phyloP scores from a whole-genome alignment of 768 basidiomycete genomes.

The Phylloporus sp. region DNA sequence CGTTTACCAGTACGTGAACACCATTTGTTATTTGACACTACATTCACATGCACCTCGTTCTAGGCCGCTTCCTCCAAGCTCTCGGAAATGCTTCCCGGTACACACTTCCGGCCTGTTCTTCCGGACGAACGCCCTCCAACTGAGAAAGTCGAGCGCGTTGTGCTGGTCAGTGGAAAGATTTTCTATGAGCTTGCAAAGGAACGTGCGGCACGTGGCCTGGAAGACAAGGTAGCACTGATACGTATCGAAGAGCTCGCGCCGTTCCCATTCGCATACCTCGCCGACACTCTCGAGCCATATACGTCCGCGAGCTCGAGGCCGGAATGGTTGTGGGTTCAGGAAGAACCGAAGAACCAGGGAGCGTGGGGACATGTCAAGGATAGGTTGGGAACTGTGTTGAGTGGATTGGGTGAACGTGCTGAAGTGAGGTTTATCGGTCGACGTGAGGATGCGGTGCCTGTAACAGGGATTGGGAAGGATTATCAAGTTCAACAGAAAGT shows the following conservation, averaged over 20 bases:
- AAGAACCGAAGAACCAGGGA: conserved; percentile 88
- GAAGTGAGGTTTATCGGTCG: conserved; percentile 61
- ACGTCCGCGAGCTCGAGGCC: conserved; percentile 35
- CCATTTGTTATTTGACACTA: neutral
- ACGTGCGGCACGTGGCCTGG: conserved; percentile 46
- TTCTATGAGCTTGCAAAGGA: conserved; percentile 85
- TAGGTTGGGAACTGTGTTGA: conserved; percentile 53
- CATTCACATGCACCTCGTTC: neutral
- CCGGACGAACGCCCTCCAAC: conserved; percentile 40
- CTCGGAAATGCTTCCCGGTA: conserved; percentile 54
- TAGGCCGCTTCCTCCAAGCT: conserved; percentile 75
- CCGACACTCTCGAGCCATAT: conserved; percentile 46
- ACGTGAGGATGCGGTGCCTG: conserved; percentile 69
- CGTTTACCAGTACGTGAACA: conserved; percentile 59
- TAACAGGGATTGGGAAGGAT: conserved; percentile 67
- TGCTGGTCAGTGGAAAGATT: conserved; percentile 77
- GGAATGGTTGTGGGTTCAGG: conserved; percentile 66
- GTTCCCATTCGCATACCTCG: conserved; percentile 70
- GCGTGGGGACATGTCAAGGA: conserved; percentile 64
- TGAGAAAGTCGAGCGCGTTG: conserved; percentile 53
- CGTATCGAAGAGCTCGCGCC: conserved; percentile 86
- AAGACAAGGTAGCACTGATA: conserved; percentile 58
- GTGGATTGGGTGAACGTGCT: conserved; percentile 30
- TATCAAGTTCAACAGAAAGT: conserved; percentile 63
- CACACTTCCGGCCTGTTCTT: conserved; percentile 66